Evolutionary conservation across 1,284 basidiomycete genomes (phyloP).

Genomic region (Heliocybe sulcata): DNA sequence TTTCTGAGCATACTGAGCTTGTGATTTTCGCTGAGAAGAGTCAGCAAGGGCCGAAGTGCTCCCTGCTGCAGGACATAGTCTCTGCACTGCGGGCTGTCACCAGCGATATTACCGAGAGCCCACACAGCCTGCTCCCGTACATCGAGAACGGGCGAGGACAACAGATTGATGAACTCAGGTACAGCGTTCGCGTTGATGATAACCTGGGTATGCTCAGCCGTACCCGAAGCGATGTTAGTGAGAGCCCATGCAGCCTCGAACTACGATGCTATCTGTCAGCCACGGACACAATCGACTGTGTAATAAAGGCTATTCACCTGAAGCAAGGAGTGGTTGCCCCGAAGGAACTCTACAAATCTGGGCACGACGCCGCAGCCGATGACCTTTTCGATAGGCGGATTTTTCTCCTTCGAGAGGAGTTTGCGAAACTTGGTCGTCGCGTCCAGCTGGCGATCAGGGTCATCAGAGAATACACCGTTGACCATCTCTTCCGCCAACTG

Average conservation of each 20-base stretch:
- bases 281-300: slow-evolving; percentile 4
- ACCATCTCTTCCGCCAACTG: slow-evolving; percentile 92
- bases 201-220: slow-evolving; percentile 97
- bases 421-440: slow-evolving; percentile 98
- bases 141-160: slow-evolving; percentile 83
- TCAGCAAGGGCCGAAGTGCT: slow-evolving; percentile 65
- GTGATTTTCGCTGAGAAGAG: slow-evolving; percentile 78
- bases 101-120: slow-evolving; percentile 95
- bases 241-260: slow-evolving; percentile 99
- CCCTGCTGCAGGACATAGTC: slow-evolving; percentile 84
- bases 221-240: slow-evolving; percentile 99
- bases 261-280: slow-evolving; percentile 32
- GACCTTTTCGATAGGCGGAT: slow-evolving; percentile 98
- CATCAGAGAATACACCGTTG: slow-evolving; percentile 86
- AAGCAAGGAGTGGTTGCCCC: slow-evolving; percentile 87
- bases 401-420: slow-evolving; percentile 98
- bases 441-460: slow-evolving; percentile 88
- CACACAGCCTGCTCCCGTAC: slow-evolving; percentile 96
- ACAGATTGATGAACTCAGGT: slow-evolving; percentile 94
- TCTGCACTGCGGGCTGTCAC: slow-evolving; percentile 90
- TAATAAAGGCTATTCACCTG: slow-evolving; percentile 51
- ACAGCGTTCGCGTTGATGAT: slow-evolving; percentile 95
- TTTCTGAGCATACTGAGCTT: slow-evolving; percentile 97
- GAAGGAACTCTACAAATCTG: slow-evolving; percentile 94
- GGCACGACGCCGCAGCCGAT: slow-evolving; percentile 97